Evolutionary conservation across 2,329 filamentous ascomycete species (phyloP).

Genomic region (Colletotrichum agaves): DNA sequence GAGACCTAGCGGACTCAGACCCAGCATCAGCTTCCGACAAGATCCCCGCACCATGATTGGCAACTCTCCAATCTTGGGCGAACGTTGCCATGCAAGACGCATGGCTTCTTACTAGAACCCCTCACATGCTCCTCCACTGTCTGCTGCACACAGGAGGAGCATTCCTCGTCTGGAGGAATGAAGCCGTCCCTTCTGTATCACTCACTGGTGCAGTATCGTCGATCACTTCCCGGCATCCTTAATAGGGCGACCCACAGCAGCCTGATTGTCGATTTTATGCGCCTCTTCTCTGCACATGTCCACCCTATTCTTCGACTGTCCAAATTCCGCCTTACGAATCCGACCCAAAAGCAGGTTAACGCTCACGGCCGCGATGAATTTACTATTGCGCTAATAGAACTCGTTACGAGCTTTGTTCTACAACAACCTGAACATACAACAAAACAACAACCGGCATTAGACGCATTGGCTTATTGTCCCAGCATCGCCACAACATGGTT

Average conservation of each 20-base stretch:
- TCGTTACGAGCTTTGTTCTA: constrained; percentile 36
- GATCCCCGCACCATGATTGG: constrained; percentile 57
- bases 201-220: constrained; percentile 17
- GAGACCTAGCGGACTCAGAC: constrained; percentile 48
- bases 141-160: constrained; percentile 43
- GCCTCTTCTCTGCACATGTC: constrained; percentile 38
- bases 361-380: constrained; percentile 34
- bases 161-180: constrained; percentile 25
- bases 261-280: constrained; percentile 36
- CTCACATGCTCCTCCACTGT: constrained; percentile 37
- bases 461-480: constrained; percentile 44
- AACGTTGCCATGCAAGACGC: constrained; percentile 66
- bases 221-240: constrained; percentile 22
- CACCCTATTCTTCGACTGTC: constrained; percentile 37
- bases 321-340: constrained; percentile 29
- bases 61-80: constrained; percentile 57
- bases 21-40: constrained; percentile 47
- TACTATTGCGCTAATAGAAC: constrained; percentile 35
- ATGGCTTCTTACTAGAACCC: constrained; percentile 70
- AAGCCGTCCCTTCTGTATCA: constrained; percentile 14
- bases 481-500: constrained; percentile 40
- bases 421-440: constrained; percentile 32
- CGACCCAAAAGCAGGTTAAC: constrained; percentile 32
- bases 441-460: constrained; percentile 39
- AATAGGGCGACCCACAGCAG: constrained; percentile 39